Evolutionary conservation across 2,329 filamentous ascomycete genomes (phyloP).

Genomic region (Talaromyces piceae): DNA sequence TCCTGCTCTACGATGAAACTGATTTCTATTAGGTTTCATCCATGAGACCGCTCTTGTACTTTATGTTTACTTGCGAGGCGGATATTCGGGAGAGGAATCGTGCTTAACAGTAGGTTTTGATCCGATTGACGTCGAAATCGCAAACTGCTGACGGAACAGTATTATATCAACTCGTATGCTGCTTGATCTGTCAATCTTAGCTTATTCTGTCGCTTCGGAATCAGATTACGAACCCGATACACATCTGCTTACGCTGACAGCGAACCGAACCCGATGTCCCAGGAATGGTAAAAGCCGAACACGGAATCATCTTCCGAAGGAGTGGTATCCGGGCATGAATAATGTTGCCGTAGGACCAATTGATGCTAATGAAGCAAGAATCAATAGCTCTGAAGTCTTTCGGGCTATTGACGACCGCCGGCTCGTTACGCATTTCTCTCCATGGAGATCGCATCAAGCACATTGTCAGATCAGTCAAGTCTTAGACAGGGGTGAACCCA

Average conservation of each 20-base stretch:
- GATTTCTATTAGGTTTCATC: slow-evolving; percentile 30
- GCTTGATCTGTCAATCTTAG: background rate
- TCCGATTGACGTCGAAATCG: background rate
- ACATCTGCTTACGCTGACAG: background rate
- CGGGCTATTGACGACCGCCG: background rate
- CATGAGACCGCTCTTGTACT: slow-evolving; percentile 40
- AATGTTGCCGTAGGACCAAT: background rate
- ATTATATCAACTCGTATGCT: slow-evolving; percentile 12
- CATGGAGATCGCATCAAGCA: background rate
- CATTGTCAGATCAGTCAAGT: background rate
- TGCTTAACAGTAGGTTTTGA: slow-evolving; percentile 36
- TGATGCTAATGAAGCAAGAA: background rate
- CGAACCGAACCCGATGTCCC: background rate
- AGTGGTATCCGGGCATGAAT: background rate
- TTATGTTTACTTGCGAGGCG: slow-evolving; percentile 40
- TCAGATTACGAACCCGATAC: background rate
- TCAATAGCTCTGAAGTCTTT: background rate
- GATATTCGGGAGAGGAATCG: slow-evolving; percentile 36
- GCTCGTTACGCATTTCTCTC: background rate
- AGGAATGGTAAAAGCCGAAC: background rate
- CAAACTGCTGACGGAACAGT: slow-evolving; percentile 7
- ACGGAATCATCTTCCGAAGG: background rate
- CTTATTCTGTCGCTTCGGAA: background rate
- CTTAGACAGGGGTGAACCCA: background rate
- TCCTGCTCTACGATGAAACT: background rate